These are phyloP conservation scores for Penicillium sp. DNA, from an alignment of 2,329 filamentous ascomycete species.

Conservation along the genomic window DNA sequence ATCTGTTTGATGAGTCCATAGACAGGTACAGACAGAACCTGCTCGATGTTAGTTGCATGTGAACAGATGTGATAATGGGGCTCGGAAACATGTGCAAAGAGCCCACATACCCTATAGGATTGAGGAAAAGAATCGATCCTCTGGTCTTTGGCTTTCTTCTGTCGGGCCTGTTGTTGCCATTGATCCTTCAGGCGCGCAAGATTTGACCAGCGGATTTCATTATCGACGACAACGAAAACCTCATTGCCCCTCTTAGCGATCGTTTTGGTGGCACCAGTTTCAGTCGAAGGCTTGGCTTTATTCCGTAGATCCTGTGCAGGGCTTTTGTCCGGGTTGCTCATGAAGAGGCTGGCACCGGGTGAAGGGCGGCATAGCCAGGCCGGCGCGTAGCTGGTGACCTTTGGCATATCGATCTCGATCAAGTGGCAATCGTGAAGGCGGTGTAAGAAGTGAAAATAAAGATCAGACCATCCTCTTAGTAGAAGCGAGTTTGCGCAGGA, in stretches of 20 bases:
- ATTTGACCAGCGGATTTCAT: slow-evolving; percentile 91
- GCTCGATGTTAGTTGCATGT: slow-evolving; percentile 18
- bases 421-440: neutral
- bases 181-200: slow-evolving; percentile 76
- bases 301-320: slow-evolving; percentile 35
- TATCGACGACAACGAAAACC: slow-evolving; percentile 85
- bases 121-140: slow-evolving; percentile 43
- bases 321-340: slow-evolving; percentile 55
- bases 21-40: slow-evolving; percentile 79
- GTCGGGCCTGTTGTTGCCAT: slow-evolving; percentile 51
- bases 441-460: neutral
- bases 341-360: slow-evolving; percentile 80
- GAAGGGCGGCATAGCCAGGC: slow-evolving; percentile 82
- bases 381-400: slow-evolving; percentile 83
- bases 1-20: slow-evolving; percentile 85
- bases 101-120: slow-evolving; percentile 37
- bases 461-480: slow-evolving; percentile 18
- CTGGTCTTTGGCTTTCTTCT: slow-evolving; percentile 39
- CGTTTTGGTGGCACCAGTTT: slow-evolving; percentile 59
- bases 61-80: neutral
- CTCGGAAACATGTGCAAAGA: neutral
- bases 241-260: slow-evolving; percentile 85
- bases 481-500: slow-evolving; percentile 6
- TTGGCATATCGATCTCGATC: slow-evolving; percentile 68
- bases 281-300: slow-evolving; percentile 31